Conservation (phyloP, 768 basidiomycete genomes). For the Xerocomus spinulosus region DNA sequence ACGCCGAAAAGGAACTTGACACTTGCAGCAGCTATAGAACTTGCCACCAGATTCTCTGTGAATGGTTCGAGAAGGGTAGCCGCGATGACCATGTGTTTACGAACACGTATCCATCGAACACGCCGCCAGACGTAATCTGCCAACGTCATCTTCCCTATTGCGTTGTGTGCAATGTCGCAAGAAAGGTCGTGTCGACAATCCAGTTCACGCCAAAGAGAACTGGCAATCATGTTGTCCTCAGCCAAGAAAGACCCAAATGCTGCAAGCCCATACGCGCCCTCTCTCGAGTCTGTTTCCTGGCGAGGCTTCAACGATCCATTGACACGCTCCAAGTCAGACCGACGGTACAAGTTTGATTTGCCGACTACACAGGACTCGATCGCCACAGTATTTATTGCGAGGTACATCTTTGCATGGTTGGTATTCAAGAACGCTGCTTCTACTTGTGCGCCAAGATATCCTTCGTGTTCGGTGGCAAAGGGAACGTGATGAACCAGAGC, state of each 20-base stretch:
- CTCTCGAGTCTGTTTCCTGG: conserved; percentile 18
- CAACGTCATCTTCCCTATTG: conserved; percentile 84
- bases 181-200: conserved; percentile 85
- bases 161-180: conserved; percentile 84
- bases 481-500: conserved; percentile 96
- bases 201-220: conserved; percentile 90
- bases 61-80: conserved; percentile 91
- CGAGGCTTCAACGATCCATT: conserved; percentile 59
- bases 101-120: conserved; percentile 94
- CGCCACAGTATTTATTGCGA: conserved; percentile 86
- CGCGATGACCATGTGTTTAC: conserved; percentile 86
- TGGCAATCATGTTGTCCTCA: conserved; percentile 97
- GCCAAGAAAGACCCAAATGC: conserved; percentile 88
- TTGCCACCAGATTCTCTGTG: conserved; percentile 78
- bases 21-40: conserved; percentile 58
- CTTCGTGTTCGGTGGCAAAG: conserved; percentile 71
- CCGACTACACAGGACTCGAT: conserved; percentile 95
- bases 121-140: conserved; percentile 83
- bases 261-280: conserved; percentile 50
- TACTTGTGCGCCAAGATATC: conserved; percentile 69
- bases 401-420: conserved; percentile 97
- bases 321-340: conserved; percentile 78
- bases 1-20: conserved; percentile 46
- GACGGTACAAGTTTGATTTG: conserved; percentile 91
- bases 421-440: conserved; percentile 96